Evolutionary conservation across 495 filamentous ascomycete species (phyloP).

Genomic region (Aspergillus sparsus): DNA sequence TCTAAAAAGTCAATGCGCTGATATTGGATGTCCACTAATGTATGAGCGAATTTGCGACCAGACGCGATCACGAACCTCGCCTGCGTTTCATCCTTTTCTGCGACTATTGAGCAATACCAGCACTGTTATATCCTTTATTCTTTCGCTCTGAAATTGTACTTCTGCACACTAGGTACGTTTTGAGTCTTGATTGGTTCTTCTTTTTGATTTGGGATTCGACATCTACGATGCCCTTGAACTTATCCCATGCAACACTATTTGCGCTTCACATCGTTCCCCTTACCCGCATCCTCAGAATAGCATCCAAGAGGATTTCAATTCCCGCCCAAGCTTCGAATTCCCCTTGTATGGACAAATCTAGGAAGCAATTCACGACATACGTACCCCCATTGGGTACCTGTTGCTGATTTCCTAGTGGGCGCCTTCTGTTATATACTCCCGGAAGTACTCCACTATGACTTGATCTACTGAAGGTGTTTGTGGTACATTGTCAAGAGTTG

Average conservation of each 20-base stretch:
- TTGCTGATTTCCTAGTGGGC: no score
- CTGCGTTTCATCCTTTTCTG: slow-evolving; percentile 21
- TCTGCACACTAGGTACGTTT: slow-evolving; percentile 20
- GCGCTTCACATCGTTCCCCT: not conserved
- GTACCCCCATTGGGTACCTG: no score
- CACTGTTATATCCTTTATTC: slow-evolving; percentile 19
- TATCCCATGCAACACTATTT: not conserved
- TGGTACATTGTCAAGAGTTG: no score
- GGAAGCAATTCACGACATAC: no score
- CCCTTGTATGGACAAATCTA: no score
- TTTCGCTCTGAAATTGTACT: slow-evolving; percentile 21
- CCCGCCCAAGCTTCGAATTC: no score
- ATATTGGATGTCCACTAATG: slow-evolving; percentile 8
- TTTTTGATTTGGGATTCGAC: slow-evolving; percentile 1
- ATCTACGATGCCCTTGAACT: not conserved
- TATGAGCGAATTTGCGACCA: slow-evolving; percentile 14
- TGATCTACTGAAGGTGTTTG: no score
- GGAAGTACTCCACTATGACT: no score
- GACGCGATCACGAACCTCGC: slow-evolving; percentile 33
- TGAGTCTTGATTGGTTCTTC: not conserved
- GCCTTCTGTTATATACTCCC: no score
- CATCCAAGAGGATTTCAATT: no score
- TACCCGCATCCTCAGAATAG: no score
- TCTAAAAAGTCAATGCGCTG: slow-evolving; percentile 12
- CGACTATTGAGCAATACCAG: slow-evolving; percentile 19